Conservation (phyloP, 1,139 yeast genomes). For the Magnusiomyces starmeri region DNA sequence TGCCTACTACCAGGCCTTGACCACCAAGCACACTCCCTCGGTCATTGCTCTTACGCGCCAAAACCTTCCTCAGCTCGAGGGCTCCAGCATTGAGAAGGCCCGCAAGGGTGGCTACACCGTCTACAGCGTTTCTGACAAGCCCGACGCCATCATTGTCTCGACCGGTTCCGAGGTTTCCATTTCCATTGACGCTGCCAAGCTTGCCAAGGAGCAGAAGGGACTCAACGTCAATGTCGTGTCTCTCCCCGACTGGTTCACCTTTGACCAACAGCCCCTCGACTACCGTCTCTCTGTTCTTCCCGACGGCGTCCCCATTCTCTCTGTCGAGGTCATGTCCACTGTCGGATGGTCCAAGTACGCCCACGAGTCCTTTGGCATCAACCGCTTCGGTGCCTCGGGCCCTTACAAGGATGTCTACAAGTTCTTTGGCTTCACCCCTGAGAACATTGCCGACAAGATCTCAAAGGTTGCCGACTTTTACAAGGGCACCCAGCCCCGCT, state of each 20-base stretch:
- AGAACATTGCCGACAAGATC: conserved; percentile 86
- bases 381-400: conserved; percentile 97
- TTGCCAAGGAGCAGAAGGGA: conserved; percentile 53
- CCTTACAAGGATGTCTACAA: conserved; percentile 79
- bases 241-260: conserved; percentile 86
- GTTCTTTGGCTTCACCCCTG: conserved; percentile 85
- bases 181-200: conserved; percentile 73
- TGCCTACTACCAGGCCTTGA: conserved; percentile 79
- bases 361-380: conserved; percentile 93
- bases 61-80: conserved; percentile 93
- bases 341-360: conserved; percentile 94
- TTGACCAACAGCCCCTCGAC: conserved; percentile 72
- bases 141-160: conserved; percentile 76
- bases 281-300: conserved; percentile 86
- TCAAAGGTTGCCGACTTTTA: conserved; percentile 72
- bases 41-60: conserved; percentile 94
- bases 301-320: conserved; percentile 86
- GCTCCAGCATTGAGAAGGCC: conserved; percentile 88
- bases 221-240: conserved; percentile 79
- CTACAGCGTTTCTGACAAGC: conserved; percentile 46
- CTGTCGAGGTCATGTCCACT: conserved; percentile 90
- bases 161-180: conserved; percentile 95
- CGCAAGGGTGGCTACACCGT: conserved; percentile 91
- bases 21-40: conserved; percentile 70
- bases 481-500: conserved; percentile 62